Base-by-base conservation (phyloP, 2,329 filamentous ascomycete genomes). In the Fusarium abutilonis region DNA sequence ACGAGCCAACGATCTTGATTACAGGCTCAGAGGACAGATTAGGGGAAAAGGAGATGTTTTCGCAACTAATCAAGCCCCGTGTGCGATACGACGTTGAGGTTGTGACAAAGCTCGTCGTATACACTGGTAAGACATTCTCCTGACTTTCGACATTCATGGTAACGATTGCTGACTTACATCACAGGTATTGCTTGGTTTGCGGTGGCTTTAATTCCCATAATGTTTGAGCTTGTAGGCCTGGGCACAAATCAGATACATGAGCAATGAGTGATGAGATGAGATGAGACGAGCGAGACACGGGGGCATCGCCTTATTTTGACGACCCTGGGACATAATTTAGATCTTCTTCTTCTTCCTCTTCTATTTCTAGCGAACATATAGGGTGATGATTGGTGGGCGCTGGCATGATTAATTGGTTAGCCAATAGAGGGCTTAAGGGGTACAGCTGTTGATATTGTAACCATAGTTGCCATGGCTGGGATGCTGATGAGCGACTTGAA, bases 71-170 rank as follows among this genome's bases (percentile, higher is more conserved):
- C 63, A 92, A 90, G 77, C 93, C 95, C 44, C 87, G 95, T 66
- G 93, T 97, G 57, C 84, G 93, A 68, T 99, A 98, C 72, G 95
- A 99, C 77, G 94, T 98, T n/a, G 95, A 99, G 76, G 94, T 99
- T 35, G 90, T 99, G 34, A 98, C 95, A 6, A 98, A 97, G 78
- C 77, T 99, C 59, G 90, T 99, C 69, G 92, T 99, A 21, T 99
- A 99, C 79, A 85, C 90, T 56, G 95, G 94, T 92, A 79, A 76
- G 43, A 34, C 8, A 10, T 21, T 19, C n/a, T 11, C 4, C 2
- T 8, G 4, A 10, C 50, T 48, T 42, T 15, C 2, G 38, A 9
- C 6, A 31, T 9, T 6, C 6, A 26, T 21, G n/a, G 29, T 15
- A 11, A 15, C 9, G 6, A 3, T 2, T 44, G n/a, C 63, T 71